phyloP scores from a whole-genome alignment of 441 rosid genomes.

The Lagerstroemia fauriei region DNA sequence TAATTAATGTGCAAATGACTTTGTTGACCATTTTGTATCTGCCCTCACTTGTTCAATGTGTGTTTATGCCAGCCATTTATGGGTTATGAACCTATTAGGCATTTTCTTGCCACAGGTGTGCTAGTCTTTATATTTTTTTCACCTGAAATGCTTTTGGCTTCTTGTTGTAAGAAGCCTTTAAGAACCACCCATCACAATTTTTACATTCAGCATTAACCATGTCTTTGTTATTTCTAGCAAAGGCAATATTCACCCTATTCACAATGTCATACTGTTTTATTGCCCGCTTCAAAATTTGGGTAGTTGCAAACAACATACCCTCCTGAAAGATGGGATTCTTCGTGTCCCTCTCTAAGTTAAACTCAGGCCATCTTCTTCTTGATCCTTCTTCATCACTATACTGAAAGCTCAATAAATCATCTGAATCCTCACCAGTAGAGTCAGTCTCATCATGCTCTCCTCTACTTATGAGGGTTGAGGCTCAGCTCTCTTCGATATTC shows the following conservation, averaged over 20 bases:
- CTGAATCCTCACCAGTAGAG: too few species aligned
- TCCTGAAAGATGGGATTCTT: background rate
- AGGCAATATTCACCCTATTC: background rate
- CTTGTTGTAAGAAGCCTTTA: background rate
- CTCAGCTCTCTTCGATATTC: too few species aligned
- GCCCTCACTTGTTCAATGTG: background rate
- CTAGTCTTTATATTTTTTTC: background rate
- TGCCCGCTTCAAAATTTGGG: background rate
- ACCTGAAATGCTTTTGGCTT: background rate
- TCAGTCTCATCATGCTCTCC: too few species aligned
- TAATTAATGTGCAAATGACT: background rate
- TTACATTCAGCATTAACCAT: background rate
- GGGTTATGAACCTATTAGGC: background rate
- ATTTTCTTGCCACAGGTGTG: background rate
- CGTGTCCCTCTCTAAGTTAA: background rate
- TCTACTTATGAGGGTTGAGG: too few species aligned
- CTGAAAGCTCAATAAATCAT: too few species aligned
- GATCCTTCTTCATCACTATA: too few species aligned
- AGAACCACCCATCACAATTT: background rate
- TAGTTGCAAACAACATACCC: background rate
- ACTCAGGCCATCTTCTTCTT: background rate
- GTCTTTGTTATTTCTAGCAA: background rate
- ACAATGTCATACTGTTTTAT: background rate
- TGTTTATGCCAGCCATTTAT: background rate
- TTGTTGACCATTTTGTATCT: too few species aligned